Evolutionary conservation across 2,329 filamentous ascomycete genomes (phyloP), one percentile per base, ranked within the genome.

Genomic region (Reticulascus tulasneorum): DNA sequence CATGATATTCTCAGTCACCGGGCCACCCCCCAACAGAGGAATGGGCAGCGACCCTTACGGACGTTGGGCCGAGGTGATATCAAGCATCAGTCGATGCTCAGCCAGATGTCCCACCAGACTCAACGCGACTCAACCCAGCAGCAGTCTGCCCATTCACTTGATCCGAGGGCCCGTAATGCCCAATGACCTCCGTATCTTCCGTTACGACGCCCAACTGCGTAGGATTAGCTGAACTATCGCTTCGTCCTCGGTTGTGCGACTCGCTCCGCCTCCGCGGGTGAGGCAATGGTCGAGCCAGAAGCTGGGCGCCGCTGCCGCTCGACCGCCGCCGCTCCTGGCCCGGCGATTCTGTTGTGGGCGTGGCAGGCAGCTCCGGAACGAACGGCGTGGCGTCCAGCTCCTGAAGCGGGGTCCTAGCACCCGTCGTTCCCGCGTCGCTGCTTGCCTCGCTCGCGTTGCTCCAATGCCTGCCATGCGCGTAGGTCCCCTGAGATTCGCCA

Each of bases 391-490:
- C 50, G 12, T 60, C 64, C 5, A 73, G 60, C 41, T 73, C 69
- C 3, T 46, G 42, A n/a, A 33, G 58, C 58, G 6, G 10, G 40
- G 50, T 9, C 47, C 47, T 8, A 7, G 47, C 26, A 2, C 37
- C 44, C 9, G n/a, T 47, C 12, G 44, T 49, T n/a, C 48, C 45
- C 5, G 51, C 51, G 34, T 53, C 52, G 27, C 60, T 62, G 26
- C 61, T 62, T 5, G 58, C 51, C 30, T 72, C 67, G 27, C 69
- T 73, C 6, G 61, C 57, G 41, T 68, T 61, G 49, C 67, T 73
- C 28, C 51, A 51, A 6, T 69, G 55, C 3, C 69, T 63, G 29
- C 57, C 54, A 35, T 70, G 68, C 3, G 42, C 45, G 35, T 56
- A 58, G 5, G 48, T 50, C 11, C 50, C 54, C 32, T 61, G 56